These are phyloP conservation scores for Gilbertella persicaria DNA, from an alignment of 371 early-diverging fungal species.

Conservation along the genomic window DNA sequence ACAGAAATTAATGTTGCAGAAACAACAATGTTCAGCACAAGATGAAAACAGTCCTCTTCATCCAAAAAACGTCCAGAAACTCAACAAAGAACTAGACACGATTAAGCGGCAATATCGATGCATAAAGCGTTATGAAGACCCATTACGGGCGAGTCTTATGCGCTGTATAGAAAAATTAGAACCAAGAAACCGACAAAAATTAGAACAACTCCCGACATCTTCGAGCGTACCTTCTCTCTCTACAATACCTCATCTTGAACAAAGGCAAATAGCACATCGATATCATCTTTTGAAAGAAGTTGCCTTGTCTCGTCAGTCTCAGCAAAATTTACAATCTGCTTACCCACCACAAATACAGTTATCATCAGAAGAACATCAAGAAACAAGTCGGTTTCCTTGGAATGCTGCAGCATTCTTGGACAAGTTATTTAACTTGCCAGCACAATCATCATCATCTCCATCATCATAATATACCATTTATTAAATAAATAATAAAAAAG, in stretches of 20 bases:
- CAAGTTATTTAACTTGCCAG: conserved; percentile 1
- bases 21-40: conserved; percentile 50
- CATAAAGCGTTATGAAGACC: conserved; percentile 39
- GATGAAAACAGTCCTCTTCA: conserved; percentile 50
- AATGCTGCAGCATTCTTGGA: conserved; percentile 13
- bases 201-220: too few species aligned
- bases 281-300: conserved; percentile 23
- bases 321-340: background rate
- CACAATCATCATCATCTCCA: too few species aligned
- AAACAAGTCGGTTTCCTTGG: conserved; percentile 3
- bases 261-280: conserved; percentile 22
- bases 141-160: conserved; percentile 38
- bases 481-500: too few species aligned
- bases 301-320: conserved; percentile 18
- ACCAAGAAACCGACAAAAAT: background rate
- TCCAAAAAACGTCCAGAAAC: conserved; percentile 50
- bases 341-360: background rate
- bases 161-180: conserved; percentile 23
- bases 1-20: conserved; percentile 52
- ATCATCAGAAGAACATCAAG: background rate
- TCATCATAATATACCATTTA: too few species aligned
- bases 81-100: conserved; percentile 52
- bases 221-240: background rate
- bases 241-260: conserved; percentile 19
- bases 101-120: conserved; percentile 48